Base-by-base conservation (phyloP, 2,329 filamentous ascomycete genomes). In the Calonectria crousiana region DNA sequence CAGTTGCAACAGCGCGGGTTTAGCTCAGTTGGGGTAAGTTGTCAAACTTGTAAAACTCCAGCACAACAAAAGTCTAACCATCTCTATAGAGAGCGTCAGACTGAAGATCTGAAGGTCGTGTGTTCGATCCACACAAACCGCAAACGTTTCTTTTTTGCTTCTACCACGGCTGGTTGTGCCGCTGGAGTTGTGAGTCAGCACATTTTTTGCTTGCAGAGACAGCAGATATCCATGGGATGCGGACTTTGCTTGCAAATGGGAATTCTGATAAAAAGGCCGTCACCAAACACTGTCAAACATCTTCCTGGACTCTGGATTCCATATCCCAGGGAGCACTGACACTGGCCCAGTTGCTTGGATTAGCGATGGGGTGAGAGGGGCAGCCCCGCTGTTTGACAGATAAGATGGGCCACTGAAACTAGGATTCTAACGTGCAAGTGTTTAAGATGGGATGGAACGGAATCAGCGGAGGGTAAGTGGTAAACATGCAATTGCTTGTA, bases 91-190 rank as follows among this genome's bases (percentile, higher is more conserved):
- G 74, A 75, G 74, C 74, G 74, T 75, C 74, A 75, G 74, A 75
- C 74, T 75, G 74, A 75, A 78, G 78, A 81, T 81, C 79, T 81
- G 79, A 81, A 81, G 79, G 79, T 81, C 79, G 41, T 81, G 79
- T 81, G 79, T 81, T 81, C 79, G 78, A 81, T 81, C 79, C 79
- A 81, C 79, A 81, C 41, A 81, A 81, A 78, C 79, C 79, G 79
- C 79, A 81, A 23, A 36, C 32, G 16, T 16, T 41, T 23, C 66
- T 71, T 77, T 80, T 80, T 76, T 60, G 69, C 26, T 38, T 30
- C 28, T 60, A 9, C 51, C 23, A 10, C 56, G 13, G 28, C 6
- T 9, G 18, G 38, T 20, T 41, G 16, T 60, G 14, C 51, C 38
- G 38, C 2, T 44, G 18, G 5, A 2, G 28, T 20, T 34, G 6